Evolutionary conservation across 192 early-diverging fungal species (phyloP), one percentile per base, ranked within the genome.

Genomic region (Obelidium mucronatum): DNA sequence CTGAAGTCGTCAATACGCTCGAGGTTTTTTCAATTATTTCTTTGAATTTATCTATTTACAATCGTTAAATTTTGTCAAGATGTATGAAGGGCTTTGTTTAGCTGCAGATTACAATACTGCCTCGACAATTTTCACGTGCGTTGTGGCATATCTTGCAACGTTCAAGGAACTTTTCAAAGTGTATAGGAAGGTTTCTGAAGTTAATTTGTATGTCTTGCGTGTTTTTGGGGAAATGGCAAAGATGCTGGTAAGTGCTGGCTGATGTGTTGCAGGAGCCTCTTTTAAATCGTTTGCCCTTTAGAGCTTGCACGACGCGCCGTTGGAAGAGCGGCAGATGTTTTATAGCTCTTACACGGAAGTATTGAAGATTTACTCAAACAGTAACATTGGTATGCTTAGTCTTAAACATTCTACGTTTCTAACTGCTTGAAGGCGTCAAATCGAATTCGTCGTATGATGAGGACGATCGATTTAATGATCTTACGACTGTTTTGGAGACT

Each of bases 71-170:
- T n/a, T n/a, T 19, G n/a, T 31, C 13, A 40, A 94, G 84, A 86
- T 94, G 91, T 93, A 91, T 79, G 89, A 90, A 72, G 93, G 93
- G 31, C 77, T 94, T 2, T 92, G 91, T n/a, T 68, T 92, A 17
- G 88, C 92, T 0, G 80, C 85, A 33, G 85, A 93, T 44, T 85
- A 86, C 63, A 80, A 77, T 40, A 94, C 91, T 55, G 88, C 90
- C 22, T 77, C 65, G 6, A 82, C 82, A 39, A 87, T 93, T 52
- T 93, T 87, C 8, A 84, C 87, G 40, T 84, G 79, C 75, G 73
- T 88, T 19, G 76, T 56, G 3, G 31, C 81, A 37, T 87, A 88
- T 73, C 90, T 93, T 58, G 83, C 84, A 24, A 83, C 83, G 42
- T 90, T 94, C 74, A 78, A 90, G 6, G 78, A 88, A 66, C 71